Conservation (phyloP, 1,139 yeast genomes). For the Kodamaea derodonti region DNA sequence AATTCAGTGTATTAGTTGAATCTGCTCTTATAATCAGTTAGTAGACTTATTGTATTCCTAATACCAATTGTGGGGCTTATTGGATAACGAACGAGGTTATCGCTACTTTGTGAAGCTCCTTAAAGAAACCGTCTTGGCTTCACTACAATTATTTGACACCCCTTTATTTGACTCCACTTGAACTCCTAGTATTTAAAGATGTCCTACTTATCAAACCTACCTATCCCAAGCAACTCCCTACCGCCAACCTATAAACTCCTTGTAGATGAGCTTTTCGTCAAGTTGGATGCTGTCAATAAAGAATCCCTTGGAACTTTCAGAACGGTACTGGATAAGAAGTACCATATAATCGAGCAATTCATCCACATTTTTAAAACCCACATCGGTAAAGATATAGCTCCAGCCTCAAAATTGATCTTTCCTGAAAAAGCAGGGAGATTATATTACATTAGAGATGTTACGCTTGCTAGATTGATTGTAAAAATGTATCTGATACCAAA, state of each 20-base stretch:
- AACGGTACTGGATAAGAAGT: constrained; percentile 29
- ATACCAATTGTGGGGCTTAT: too few relatives aligned
- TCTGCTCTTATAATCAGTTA: too few relatives aligned
- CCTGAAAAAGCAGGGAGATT: constrained; percentile 59
- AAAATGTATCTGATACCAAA: constrained; percentile 35
- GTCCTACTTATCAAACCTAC: constrained; percentile 12
- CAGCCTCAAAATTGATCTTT: constrained; percentile 57
- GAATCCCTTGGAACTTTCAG: constrained; percentile 25
- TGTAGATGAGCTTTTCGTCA: constrained; percentile 30
- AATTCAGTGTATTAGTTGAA: too few relatives aligned
- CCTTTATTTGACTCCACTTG: too few relatives aligned
- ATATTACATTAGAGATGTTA: constrained; percentile 51
- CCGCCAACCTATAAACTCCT: constrained; percentile 25
- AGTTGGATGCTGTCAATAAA: constrained; percentile 27
- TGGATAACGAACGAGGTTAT: too few relatives aligned
- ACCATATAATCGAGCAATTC: constrained; percentile 40
- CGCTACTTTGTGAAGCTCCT: too few relatives aligned
- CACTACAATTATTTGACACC: too few relatives aligned
- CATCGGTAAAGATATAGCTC: constrained; percentile 69
- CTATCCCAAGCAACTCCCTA: constrained; percentile 10
- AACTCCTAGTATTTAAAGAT: too few relatives aligned
- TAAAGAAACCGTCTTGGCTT: too few relatives aligned
- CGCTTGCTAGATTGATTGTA: constrained; percentile 41
- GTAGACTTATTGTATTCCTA: too few relatives aligned
- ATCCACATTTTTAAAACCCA: constrained; percentile 57